Conservation (phyloP, 257 asterid species). For the Nemophila menziesii region DNA sequence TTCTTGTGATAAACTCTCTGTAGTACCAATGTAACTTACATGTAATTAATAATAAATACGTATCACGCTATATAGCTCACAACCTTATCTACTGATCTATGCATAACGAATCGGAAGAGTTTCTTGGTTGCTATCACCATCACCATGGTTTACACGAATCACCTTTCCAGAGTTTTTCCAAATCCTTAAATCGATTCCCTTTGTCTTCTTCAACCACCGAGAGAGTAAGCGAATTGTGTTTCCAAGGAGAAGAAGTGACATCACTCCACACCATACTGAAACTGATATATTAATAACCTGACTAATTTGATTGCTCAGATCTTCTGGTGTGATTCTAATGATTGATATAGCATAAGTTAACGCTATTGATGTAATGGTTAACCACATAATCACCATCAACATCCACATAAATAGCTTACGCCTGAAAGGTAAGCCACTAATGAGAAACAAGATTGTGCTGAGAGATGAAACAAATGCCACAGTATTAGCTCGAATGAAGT, state of each 20-base stretch:
- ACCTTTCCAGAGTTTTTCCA: background rate
- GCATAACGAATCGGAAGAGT: background rate
- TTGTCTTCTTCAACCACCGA: conserved; percentile 1
- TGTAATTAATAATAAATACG: too few species aligned
- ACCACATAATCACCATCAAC: conserved; percentile 4
- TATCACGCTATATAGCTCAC: too few species aligned
- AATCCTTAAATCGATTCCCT: background rate
- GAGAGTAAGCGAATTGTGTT: background rate
- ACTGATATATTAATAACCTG: background rate
- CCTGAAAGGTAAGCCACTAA: conserved; percentile 1
- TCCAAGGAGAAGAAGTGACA: conserved; percentile 1
- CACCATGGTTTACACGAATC: background rate
- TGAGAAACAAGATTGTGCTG: conserved; percentile 12
- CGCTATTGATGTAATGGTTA: background rate
- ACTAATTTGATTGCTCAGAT: background rate
- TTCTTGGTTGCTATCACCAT: background rate
- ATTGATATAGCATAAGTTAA: conserved; percentile 3
- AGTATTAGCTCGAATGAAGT: conserved; percentile 19
- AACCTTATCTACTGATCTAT: too few species aligned
- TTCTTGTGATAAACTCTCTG: too few species aligned
- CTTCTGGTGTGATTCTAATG: background rate
- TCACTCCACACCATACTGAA: conserved; percentile 1
- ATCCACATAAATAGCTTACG: background rate
- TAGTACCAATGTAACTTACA: too few species aligned
- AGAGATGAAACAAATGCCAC: conserved; percentile 28